Conservation (phyloP, 2,329 filamentous ascomycete species). For the Davidsoniella australis region DNA sequence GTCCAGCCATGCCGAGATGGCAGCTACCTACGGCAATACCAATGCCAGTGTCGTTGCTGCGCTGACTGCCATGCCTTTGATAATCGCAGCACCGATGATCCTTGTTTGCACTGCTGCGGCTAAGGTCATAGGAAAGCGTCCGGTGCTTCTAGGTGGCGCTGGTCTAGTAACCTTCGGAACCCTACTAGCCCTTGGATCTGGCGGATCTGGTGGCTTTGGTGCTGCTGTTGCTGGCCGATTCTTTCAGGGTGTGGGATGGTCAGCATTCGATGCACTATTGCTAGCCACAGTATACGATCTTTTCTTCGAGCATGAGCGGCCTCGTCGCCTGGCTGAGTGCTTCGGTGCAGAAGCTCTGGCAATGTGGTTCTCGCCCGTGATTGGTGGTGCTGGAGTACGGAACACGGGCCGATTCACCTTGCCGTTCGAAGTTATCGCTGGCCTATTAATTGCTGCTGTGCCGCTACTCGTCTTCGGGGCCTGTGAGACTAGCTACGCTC, state of each 20-base stretch:
- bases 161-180: conserved; percentile 30
- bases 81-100: conserved; percentile 30
- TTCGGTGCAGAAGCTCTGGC: conserved; percentile 27
- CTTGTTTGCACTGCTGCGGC: conserved; percentile 26
- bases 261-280: conserved; percentile 37
- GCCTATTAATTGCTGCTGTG: conserved; percentile 29
- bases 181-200: conserved; percentile 31
- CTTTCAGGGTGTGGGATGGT: conserved; percentile 42
- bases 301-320: conserved; percentile 39
- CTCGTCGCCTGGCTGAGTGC: conserved; percentile 27
- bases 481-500: conserved; percentile 36
- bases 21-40: conserved; percentile 25
- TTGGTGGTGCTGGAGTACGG: conserved; percentile 32
- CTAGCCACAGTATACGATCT: conserved; percentile 37
- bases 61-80: conserved; percentile 35
- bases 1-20: conserved; percentile 26
- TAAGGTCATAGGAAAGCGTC: conserved; percentile 34
- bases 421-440: conserved; percentile 34
- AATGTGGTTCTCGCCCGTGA: conserved; percentile 36
- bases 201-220: conserved; percentile 20
- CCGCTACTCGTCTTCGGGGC: conserved; percentile 29
- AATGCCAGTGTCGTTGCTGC: conserved; percentile 29
- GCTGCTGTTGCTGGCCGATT: conserved; percentile 34
- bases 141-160: conserved; percentile 32
- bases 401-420: conserved; percentile 24